Conservation (phyloP, 345 rosid species). For the Ceriops tagal region DNA sequence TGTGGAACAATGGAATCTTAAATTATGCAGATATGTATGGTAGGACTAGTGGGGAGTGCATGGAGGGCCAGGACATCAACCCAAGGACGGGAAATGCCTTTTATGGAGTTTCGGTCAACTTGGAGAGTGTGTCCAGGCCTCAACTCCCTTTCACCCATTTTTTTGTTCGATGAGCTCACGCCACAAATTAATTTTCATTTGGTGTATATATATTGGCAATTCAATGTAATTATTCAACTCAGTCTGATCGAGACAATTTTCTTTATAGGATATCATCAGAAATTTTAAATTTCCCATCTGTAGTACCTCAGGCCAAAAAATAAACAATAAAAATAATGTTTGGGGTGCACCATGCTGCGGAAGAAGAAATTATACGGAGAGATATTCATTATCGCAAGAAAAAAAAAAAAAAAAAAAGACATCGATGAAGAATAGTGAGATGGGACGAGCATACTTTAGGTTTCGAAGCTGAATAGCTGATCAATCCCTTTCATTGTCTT, state of each 20-base stretch:
- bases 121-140: slow-evolving; percentile 14
- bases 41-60: background rate
- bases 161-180: background rate
- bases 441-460: slow-evolving; percentile 31
- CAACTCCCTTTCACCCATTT: background rate
- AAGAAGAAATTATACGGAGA: background rate
- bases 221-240: too few species aligned
- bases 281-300: too few species aligned
- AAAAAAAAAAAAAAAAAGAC: background rate
- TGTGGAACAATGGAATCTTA: slow-evolving; percentile 19
- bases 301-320: too few species aligned
- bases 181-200: too few species aligned
- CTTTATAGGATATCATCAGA: background rate
- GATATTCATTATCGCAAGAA: slow-evolving; percentile 1
- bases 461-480: slow-evolving; percentile 6
- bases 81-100: slow-evolving; percentile 32
- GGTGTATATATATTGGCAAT: too few species aligned
- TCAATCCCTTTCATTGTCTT: slow-evolving; percentile 28
- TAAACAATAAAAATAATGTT: too few species aligned
- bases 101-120: background rate
- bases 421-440: slow-evolving; percentile 23
- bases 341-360: too few species aligned
- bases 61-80: slow-evolving; percentile 20
- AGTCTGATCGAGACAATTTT: too few species aligned
- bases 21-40: background rate